Percentiles rank a stretch among this genome's conserved stretches.
These are phyloP conservation scores for Colletotrichum destructivum DNA, from an alignment of 2,329 filamentous ascomycete genomes.

Conservation along the genomic window DNA sequence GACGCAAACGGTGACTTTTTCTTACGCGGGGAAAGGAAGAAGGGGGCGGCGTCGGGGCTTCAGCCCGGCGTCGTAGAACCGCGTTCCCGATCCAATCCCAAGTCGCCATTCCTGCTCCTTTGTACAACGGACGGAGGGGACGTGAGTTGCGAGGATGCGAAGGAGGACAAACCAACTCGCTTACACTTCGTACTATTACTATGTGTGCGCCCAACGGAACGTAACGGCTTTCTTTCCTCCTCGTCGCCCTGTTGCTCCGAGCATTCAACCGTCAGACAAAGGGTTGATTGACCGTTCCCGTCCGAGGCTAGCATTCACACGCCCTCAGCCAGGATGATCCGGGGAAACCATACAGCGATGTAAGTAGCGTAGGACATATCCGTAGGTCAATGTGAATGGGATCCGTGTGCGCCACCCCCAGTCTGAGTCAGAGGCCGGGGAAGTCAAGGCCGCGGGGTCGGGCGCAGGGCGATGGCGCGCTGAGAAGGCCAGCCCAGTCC, in stretches of 20 bases:
- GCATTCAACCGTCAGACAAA: conserved; percentile 26
- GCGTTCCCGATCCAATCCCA: conserved; percentile 36
- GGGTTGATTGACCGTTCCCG: conserved; percentile 27
- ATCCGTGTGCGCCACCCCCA: conserved; percentile 36
- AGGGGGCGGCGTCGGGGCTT: background rate
- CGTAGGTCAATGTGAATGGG: conserved; percentile 10
- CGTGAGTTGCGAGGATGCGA: background rate
- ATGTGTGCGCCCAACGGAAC: conserved; percentile 13
- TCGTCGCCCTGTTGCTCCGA: background rate
- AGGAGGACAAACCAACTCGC: background rate
- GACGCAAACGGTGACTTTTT: conserved; percentile 29
- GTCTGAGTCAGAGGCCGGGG: conserved; percentile 39
- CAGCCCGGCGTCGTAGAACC: conserved; percentile 24
- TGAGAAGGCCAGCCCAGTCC: background rate
- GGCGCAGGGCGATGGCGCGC: background rate
- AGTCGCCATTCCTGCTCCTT: conserved; percentile 21
- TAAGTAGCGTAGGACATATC: background rate
- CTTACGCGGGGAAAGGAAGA: conserved; percentile 1
- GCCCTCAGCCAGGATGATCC: conserved; percentile 29
- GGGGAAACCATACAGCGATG: conserved; percentile 28
- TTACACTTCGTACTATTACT: no score
- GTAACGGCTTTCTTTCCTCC: conserved; percentile 24
- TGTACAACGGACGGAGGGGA: conserved; percentile 19
- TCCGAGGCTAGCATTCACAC: conserved; percentile 14
- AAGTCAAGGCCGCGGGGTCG: conserved; percentile 24